Evolutionary conservation across 192 early-diverging fungal genomes (phyloP).

Genomic region (Physocladia obscura): DNA sequence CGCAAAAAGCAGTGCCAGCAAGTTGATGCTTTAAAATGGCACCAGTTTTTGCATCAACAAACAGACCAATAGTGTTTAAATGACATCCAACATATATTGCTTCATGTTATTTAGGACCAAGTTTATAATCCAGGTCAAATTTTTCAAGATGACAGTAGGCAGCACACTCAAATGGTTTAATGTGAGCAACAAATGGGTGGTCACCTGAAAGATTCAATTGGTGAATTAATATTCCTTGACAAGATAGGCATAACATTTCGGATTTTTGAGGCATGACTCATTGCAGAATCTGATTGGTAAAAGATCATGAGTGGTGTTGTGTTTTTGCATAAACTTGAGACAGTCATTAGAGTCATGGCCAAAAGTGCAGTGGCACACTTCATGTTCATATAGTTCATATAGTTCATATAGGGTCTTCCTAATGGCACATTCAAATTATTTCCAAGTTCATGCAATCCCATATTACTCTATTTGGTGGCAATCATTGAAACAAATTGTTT

Average conservation of each 20-base stretch:
- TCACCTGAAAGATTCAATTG: neutral
- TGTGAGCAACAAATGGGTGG: neutral
- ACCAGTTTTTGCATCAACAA: neutral
- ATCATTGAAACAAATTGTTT: neutral
- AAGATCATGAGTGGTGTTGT: neutral
- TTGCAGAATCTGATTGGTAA: neutral
- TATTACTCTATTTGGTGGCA: neutral
- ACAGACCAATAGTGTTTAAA: neutral
- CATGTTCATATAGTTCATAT: no score
- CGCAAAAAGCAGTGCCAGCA: neutral
- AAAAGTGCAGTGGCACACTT: constrained; percentile 20
- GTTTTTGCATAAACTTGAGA: constrained; percentile 18
- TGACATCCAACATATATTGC: constrained; percentile 1
- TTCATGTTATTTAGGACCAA: neutral
- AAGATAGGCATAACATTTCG: neutral
- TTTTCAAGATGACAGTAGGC: neutral
- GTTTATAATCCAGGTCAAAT: neutral
- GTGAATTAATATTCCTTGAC: neutral
- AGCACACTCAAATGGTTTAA: neutral
- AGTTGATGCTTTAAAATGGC: neutral
- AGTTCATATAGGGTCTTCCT: neutral
- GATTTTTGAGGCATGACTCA: neutral
- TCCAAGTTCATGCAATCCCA: neutral
- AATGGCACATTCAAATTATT: neutral
- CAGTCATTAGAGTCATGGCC: constrained; percentile 31